Evolutionary conservation across 2,329 filamentous ascomycete species (phyloP).

Genomic region (Penicillium paneum): DNA sequence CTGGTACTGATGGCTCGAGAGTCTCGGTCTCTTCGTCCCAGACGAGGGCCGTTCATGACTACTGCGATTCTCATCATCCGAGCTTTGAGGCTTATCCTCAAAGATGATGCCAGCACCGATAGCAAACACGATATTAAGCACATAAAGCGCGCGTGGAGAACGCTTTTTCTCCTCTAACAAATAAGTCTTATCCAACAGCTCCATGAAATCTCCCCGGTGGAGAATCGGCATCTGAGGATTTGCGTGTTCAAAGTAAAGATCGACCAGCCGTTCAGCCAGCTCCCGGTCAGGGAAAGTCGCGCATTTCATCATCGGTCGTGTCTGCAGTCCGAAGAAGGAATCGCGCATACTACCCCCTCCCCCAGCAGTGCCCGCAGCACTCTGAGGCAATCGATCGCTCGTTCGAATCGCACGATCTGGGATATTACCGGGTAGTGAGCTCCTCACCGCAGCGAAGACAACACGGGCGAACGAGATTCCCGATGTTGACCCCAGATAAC

Average conservation of each 20-base stretch:
- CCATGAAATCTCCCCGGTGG: slow-evolving; percentile 84
- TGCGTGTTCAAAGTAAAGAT: slow-evolving; percentile 90
- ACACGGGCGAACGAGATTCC: slow-evolving; percentile 93
- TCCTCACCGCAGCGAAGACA: slow-evolving; percentile 89
- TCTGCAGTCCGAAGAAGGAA: slow-evolving; percentile 95
- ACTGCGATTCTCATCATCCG: slow-evolving; percentile 24
- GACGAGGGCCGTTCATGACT: slow-evolving; percentile 27
- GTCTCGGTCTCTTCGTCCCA: slow-evolving; percentile 51
- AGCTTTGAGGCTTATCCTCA: slow-evolving; percentile 43
- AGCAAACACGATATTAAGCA: slow-evolving; percentile 95
- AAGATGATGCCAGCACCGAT: slow-evolving; percentile 93
- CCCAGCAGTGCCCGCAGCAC: slow-evolving; percentile 44
- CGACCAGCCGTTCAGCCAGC: slow-evolving; percentile 68
- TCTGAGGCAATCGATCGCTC: slow-evolving; percentile 53
- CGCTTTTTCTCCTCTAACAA: slow-evolving; percentile 62
- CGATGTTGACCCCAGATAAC: slow-evolving; percentile 78
- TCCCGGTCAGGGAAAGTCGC: slow-evolving; percentile 78
- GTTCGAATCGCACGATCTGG: slow-evolving; percentile 65
- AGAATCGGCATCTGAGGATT: slow-evolving; percentile 95
- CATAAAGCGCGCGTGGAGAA: slow-evolving; percentile 79
- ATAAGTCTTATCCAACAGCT: slow-evolving; percentile 80
- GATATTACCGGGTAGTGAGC: slow-evolving; percentile 56
- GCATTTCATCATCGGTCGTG: slow-evolving; percentile 79
- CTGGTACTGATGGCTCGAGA: slow-evolving; percentile 62
- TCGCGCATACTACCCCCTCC: slow-evolving; percentile 82